Evolutionary conservation across 108 stramenopile species (phyloP).

Genomic region (Poteriospumella lacustris): DNA sequence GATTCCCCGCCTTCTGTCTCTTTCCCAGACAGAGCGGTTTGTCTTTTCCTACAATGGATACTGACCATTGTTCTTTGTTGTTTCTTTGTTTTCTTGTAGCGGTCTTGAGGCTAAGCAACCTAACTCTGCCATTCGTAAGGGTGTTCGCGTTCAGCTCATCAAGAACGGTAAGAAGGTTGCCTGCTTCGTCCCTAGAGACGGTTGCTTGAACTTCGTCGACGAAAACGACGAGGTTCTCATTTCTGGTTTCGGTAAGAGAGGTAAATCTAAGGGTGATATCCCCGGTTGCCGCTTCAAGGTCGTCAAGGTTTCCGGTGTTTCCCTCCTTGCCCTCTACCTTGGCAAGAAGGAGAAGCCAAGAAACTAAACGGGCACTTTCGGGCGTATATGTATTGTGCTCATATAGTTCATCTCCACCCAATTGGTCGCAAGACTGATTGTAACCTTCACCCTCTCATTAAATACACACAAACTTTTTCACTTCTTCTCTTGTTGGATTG

Average conservation of each 20-base stretch:
- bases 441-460: too few species aligned
- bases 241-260: constrained; percentile 98
- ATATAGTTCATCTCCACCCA: too few species aligned
- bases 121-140: constrained; percentile 99
- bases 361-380: too few species aligned
- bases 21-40: too few species aligned
- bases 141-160: constrained; percentile 99
- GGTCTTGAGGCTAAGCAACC: constrained; percentile 99
- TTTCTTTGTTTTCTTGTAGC: constrained; percentile 16
- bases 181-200: constrained; percentile 98
- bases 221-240: constrained; percentile 99
- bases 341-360: constrained; percentile 99
- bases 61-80: not conserved
- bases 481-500: too few species aligned
- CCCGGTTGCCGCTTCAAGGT: constrained; percentile 99
- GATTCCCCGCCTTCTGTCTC: not conserved
- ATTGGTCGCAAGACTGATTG: too few species aligned
- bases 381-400: too few species aligned
- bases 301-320: constrained; percentile 99
- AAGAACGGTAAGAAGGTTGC: constrained; percentile 99
- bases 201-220: constrained; percentile 99
- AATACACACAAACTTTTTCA: too few species aligned
- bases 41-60: not conserved
- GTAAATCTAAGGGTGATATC: constrained; percentile 99
- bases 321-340: constrained; percentile 97